Evolutionary conservation across 495 filamentous ascomycete species (phyloP), one percentile per base, ranked within the genome.

Genomic region (Coniosporium apollinis): DNA sequence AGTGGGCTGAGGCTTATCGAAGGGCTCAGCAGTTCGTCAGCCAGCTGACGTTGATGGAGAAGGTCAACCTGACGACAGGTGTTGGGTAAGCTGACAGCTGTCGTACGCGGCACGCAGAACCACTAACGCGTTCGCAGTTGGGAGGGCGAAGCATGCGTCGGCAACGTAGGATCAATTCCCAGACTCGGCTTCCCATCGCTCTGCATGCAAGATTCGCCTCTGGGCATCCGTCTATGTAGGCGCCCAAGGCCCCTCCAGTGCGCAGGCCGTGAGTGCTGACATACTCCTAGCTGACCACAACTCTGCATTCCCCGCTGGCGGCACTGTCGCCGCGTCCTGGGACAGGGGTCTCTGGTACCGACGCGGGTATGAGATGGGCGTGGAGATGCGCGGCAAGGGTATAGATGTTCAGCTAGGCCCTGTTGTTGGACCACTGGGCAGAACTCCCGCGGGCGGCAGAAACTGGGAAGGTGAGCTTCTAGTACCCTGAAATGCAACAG

Each of bases 21-120:
- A 77, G 82, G 45, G 85, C 85, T 4, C 70, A 69, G 41, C 67
- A 61, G 0, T 87, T 92, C 41, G 85, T 94, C 24, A 76, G 74
- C 5, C 71, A 82, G 56, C 59, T 94, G 52, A 94, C 84, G 0
- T 57, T 94, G 38, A 57, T 76, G 8, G 85, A 94, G 62, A 94
- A 94, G 64, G 79, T 93, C 51, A 94, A 94, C 48, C 47, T 94
- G 39, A 92, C 85, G 1, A 92, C 82, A 7, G 85, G 85, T 53
- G 65, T 76, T 42, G 84, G 84, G 65, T 84, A 49, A 57, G 67
- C 57, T 18, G 13, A 30, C 6, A 2, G n/a, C 2, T 3, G 11
- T 9, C 18, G 5, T 2, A n/a, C 2, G 15, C 22, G 8, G 10
- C 3, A 9, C 6, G 15, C 3, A 18, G 19, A 6, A 26, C 11